Percentiles rank a stretch among this genome's conserved stretches.
phyloP scores from a whole-genome alignment of 805 yeast genomes.

The Candida sakaeoensis region DNA sequence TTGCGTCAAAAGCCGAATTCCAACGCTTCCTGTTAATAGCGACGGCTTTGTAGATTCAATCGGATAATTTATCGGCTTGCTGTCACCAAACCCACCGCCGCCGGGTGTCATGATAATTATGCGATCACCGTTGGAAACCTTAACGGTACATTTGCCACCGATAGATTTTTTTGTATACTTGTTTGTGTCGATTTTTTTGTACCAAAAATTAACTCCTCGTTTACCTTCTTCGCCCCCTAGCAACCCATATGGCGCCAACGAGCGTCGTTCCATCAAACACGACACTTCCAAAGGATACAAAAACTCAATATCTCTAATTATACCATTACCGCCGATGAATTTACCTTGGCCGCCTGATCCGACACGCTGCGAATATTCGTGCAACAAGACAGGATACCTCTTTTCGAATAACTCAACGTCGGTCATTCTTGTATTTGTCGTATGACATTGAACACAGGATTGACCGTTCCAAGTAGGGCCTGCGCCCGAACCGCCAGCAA shows the following conservation, averaged over 20 bases:
- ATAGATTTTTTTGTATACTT: constrained; percentile 22
- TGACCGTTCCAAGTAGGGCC: constrained; percentile 83
- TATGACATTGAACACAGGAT: constrained; percentile 88
- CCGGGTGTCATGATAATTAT: constrained; percentile 40
- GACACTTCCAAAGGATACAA: constrained; percentile 53
- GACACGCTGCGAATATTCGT: constrained; percentile 63
- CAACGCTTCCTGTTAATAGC: constrained; percentile 35
- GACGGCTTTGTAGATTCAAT: constrained; percentile 21
- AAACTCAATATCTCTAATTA: constrained; percentile 80
- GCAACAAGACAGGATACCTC: constrained; percentile 78
- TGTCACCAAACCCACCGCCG: constrained; percentile 42
- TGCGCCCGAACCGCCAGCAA: constrained; percentile 96
- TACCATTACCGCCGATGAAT: constrained; percentile 81
- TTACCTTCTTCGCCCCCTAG: constrained; percentile 76
- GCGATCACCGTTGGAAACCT: constrained; percentile 36
- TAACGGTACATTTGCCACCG: constrained; percentile 33
- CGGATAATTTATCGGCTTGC: constrained; percentile 16
- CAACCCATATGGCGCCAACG: constrained; percentile 81
- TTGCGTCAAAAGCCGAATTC: constrained; percentile 29
- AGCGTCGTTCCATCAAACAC: constrained; percentile 81
- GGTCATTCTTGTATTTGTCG: constrained; percentile 91
- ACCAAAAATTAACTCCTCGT: constrained; percentile 53
- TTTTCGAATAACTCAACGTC: constrained; percentile 88
- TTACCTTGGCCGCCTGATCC: constrained; percentile 81
- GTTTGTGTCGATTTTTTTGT: constrained; percentile 13